Evolutionary conservation across 176 grass and related monocot species (phyloP).

Genomic region (Typha latifolia): DNA sequence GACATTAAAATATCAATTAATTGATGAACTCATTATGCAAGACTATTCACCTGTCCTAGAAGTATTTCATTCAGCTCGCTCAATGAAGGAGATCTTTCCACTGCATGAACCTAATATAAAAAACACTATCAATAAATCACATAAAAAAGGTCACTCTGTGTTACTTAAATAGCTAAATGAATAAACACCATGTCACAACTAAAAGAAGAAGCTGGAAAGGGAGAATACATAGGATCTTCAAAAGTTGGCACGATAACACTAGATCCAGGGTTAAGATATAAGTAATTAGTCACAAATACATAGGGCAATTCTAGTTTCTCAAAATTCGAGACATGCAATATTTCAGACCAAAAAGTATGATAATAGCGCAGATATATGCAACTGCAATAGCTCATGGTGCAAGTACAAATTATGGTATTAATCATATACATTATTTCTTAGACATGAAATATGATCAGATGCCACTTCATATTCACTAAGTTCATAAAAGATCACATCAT

Average conservation of each 20-base stretch:
- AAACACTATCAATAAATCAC: constrained; percentile 11
- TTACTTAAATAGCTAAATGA: constrained; percentile 2
- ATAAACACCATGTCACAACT: constrained; percentile 2
- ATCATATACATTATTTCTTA: neutral
- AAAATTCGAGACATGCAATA: no score
- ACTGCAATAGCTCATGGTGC: neutral
- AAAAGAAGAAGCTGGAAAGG: neutral
- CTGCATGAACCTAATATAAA: constrained; percentile 71
- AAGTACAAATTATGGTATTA: neutral
- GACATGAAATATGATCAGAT: no score
- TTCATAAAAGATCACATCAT: no score
- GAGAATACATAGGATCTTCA: no score
- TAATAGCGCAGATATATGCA: no score
- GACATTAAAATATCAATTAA: constrained; percentile 1
- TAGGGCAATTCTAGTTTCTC: no score
- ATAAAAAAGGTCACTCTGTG: neutral
- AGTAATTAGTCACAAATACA: no score
- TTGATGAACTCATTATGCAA: constrained; percentile 14
- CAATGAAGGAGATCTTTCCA: constrained; percentile 94
- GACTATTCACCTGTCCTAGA: constrained; percentile 75
- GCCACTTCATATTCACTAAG: no score
- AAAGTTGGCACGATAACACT: no score
- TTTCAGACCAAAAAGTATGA: no score
- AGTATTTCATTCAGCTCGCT: constrained; percentile 98
- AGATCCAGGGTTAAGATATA: no score